These are phyloP conservation scores for Eucalyptus guilfoylei DNA, from an alignment of 345 rosid species.

Conservation along the genomic window DNA sequence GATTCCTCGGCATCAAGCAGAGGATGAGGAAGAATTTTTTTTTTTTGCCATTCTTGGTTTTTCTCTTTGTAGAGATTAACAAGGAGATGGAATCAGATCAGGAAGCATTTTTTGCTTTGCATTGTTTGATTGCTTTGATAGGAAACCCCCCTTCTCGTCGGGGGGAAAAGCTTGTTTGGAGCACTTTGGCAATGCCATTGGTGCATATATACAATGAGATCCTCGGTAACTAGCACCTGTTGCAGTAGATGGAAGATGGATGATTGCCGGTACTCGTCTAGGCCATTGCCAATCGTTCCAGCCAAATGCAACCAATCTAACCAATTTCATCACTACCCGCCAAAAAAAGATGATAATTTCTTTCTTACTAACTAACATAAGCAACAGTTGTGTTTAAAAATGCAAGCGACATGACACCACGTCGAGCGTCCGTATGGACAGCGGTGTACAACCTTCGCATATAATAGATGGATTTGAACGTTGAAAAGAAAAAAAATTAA, in stretches of 20 bases:
- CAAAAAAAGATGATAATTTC: not conserved
- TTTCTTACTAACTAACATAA: not conserved
- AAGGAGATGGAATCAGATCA: too few species aligned
- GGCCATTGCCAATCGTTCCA: not conserved
- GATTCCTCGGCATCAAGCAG: too few species aligned
- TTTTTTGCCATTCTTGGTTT: too few species aligned
- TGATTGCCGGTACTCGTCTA: not conserved
- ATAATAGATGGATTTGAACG: not conserved
- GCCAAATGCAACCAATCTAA: not conserved
- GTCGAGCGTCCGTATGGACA: not conserved
- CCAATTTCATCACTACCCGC: not conserved
- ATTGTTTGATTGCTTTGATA: not conserved
- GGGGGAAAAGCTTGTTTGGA: not conserved
- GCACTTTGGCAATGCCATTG: not conserved
- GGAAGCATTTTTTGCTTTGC: not conserved
- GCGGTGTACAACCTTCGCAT: not conserved
- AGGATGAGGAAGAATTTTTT: too few species aligned
- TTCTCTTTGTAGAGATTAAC: too few species aligned
- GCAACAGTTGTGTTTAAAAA: not conserved
- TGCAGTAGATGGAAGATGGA: not conserved
- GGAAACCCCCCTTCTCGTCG: not conserved
- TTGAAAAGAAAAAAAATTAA: not conserved
- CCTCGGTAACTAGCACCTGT: not conserved
- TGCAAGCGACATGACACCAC: not conserved
- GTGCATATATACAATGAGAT: not conserved